Conservation (phyloP, 192 early-diverging fungal genomes). For the Jimgerdemannia flammicorona region DNA sequence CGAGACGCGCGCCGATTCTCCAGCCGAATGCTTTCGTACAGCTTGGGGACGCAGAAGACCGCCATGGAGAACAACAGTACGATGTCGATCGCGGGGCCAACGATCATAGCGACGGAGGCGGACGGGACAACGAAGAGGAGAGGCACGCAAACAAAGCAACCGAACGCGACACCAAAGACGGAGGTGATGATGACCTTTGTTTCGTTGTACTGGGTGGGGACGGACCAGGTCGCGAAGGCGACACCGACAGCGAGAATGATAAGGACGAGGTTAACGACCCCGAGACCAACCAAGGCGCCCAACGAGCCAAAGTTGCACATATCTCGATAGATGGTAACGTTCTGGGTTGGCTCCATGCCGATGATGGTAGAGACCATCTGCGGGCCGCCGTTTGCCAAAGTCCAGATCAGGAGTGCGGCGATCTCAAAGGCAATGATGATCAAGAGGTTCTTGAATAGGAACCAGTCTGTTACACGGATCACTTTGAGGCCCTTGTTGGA, state of each 20-base stretch:
- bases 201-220: slow-evolving; percentile 12
- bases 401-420: slow-evolving; percentile 1
- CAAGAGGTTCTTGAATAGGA: slow-evolving; percentile 5
- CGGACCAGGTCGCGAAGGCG: slow-evolving; percentile 9
- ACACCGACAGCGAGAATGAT: slow-evolving; percentile 8
- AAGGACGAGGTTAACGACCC: slow-evolving; percentile 5
- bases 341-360: background rate
- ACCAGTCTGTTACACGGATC: slow-evolving; percentile 8
- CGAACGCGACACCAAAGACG: slow-evolving; percentile 9
- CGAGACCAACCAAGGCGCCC: slow-evolving; percentile 8
- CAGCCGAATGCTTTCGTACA: slow-evolving; percentile 9
- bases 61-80: slow-evolving; percentile 7
- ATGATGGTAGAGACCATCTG: background rate
- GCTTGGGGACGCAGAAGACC: slow-evolving; percentile 11
- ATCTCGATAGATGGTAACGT: background rate
- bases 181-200: slow-evolving; percentile 10
- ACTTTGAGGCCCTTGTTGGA: slow-evolving; percentile 10
- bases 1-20: background rate
- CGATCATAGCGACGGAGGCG: slow-evolving; percentile 3
- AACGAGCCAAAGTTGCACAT: slow-evolving; percentile 5
- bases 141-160: slow-evolving; percentile 4
- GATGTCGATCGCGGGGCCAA: slow-evolving; percentile 8
- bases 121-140: slow-evolving; percentile 8
- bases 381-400: slow-evolving; percentile 2
- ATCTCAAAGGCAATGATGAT: slow-evolving; percentile 8